A percentile compares a stretch with the other conserved stretches of the same genome.
Evolutionary conservation across 371 early-diverging fungal genomes (phyloP).

Genomic region (Capillidium rhysosporum): DNA sequence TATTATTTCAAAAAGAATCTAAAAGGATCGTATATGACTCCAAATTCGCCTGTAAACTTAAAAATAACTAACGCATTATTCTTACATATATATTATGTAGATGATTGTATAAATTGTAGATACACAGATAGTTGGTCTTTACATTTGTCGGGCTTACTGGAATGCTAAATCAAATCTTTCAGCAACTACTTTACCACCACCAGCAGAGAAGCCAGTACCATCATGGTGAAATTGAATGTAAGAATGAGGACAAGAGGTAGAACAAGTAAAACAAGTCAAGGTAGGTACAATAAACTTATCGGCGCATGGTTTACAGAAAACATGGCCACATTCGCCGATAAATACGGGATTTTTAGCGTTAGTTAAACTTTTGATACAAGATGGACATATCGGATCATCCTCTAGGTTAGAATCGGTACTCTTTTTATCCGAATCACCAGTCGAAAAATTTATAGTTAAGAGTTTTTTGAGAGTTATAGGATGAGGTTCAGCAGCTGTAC

Average conservation of each 20-base stretch:
- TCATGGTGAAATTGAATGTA: background rate
- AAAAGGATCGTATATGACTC: no score
- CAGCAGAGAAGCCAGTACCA: constrained; percentile 4
- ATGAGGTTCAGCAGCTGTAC: constrained; percentile 1
- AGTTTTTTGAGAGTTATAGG: background rate
- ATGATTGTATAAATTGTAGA: no score
- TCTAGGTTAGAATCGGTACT: background rate
- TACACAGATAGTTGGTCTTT: no score
- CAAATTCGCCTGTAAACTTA: no score
- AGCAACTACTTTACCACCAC: constrained; percentile 1
- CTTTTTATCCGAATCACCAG: background rate
- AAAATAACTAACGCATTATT: no score
- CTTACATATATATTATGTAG: no score
- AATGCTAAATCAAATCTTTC: background rate
- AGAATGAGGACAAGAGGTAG: background rate
- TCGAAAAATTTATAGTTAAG: background rate
- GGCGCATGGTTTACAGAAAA: background rate
- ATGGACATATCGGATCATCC: background rate
- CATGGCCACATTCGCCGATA: constrained; percentile 2
- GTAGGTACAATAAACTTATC: constrained; percentile 1
- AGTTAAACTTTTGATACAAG: background rate
- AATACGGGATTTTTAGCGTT: background rate
- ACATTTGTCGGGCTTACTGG: background rate
- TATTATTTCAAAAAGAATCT: no score
- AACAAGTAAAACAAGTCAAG: background rate